phyloP scores from a whole-genome alignment of 345 rosid genomes.

The Laguncularia racemosa region DNA sequence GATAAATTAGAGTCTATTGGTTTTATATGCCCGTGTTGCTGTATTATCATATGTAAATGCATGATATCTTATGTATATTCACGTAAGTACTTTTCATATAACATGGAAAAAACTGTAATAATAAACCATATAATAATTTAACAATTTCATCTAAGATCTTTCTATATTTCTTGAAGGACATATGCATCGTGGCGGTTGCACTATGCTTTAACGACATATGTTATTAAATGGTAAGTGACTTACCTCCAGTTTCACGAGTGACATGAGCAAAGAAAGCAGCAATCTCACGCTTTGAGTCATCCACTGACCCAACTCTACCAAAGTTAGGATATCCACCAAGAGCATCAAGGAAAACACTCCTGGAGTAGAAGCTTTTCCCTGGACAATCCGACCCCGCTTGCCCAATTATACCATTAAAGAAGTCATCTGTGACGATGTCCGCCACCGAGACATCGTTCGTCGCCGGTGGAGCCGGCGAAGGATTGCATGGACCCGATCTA shows the following conservation, averaged over 20 bases:
- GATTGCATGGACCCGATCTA: slow-evolving; percentile 18
- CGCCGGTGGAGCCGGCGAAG: neutral
- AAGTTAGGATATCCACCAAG: slow-evolving; percentile 18
- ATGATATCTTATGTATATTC: no score
- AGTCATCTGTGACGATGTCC: slow-evolving; percentile 25
- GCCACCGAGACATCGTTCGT: slow-evolving; percentile 14
- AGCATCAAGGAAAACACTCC: slow-evolving; percentile 28
- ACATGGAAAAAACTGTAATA: neutral
- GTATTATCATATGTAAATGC: no score
- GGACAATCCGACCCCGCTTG: slow-evolving; percentile 19
- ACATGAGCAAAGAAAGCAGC: slow-evolving; percentile 46
- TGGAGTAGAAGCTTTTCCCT: slow-evolving; percentile 35
- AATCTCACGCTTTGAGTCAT: slow-evolving; percentile 42
- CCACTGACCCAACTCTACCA: slow-evolving; percentile 23
- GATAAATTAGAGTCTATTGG: no score
- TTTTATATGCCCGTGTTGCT: no score
- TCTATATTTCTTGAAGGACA: no score
- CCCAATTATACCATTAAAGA: slow-evolving; percentile 33
- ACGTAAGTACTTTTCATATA: no score
- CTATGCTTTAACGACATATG: neutral
- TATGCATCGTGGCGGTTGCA: neutral
- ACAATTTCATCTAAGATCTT: no score
- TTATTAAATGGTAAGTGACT: neutral
- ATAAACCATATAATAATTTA: neutral
- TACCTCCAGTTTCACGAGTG: slow-evolving; percentile 43